Percentiles rank a stretch among this genome's conserved stretches.
phyloP scores from a whole-genome alignment of 2,329 filamentous ascomycete genomes.

The Talaromyces albobiverticillius region DNA sequence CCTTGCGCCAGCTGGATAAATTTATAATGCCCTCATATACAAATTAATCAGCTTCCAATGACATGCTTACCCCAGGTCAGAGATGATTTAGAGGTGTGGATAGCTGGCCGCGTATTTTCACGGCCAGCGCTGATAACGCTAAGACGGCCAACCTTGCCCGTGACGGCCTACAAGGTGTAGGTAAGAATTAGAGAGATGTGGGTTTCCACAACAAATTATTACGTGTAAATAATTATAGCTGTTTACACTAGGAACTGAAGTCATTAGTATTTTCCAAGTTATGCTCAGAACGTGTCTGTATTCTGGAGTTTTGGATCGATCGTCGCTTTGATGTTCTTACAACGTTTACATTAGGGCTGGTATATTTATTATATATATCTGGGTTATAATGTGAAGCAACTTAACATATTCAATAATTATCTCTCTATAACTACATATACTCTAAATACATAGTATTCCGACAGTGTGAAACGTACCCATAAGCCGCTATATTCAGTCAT shows the following conservation, averaged over 20 bases:
- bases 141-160: not conserved
- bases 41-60: not conserved
- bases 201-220: not conserved
- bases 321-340: no score
- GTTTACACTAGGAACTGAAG: not conserved
- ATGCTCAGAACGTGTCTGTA: not conserved
- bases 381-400: not conserved
- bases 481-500: not conserved
- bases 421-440: not conserved
- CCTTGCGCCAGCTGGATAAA: not conserved
- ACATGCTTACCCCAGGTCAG: not conserved
- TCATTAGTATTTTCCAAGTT: not conserved
- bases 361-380: not conserved
- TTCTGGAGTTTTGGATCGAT: not conserved
- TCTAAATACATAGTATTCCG: not conserved
- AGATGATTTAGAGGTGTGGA: not conserved
- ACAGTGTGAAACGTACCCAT: not conserved
- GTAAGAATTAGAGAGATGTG: not conserved
- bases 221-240: not conserved
- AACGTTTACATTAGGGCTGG: not conserved
- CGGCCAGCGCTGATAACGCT: not conserved
- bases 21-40: not conserved
- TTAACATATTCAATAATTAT: not conserved
- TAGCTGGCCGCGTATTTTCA: not conserved
- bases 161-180: not conserved